Evolutionary conservation across 2,329 filamentous ascomycete genomes (phyloP).

Genomic region (Dothistroma pini): DNA sequence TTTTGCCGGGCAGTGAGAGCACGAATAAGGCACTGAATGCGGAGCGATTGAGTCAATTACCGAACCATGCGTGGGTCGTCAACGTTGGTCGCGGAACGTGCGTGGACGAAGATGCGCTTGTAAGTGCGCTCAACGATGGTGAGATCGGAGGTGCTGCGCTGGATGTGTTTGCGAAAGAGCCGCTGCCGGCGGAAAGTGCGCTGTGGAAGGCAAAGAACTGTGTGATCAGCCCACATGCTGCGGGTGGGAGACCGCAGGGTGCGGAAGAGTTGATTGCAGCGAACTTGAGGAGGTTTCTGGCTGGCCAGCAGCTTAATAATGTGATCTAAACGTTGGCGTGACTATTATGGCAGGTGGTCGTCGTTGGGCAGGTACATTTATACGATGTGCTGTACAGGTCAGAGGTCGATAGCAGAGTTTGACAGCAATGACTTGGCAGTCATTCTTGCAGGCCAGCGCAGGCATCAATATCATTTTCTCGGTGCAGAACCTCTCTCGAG

Average conservation of each 20-base stretch:
- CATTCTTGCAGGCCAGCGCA: background rate
- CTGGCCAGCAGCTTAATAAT: constrained; percentile 59
- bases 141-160: constrained; percentile 50
- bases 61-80: constrained; percentile 62
- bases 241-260: constrained; percentile 59
- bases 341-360: background rate
- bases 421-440: background rate
- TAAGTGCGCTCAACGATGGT: constrained; percentile 44
- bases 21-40: constrained; percentile 55
- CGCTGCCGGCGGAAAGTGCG: constrained; percentile 46
- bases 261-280: constrained; percentile 58
- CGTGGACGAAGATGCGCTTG: constrained; percentile 49
- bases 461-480: background rate
- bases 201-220: constrained; percentile 53
- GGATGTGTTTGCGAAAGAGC: constrained; percentile 51
- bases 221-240: constrained; percentile 56
- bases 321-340: constrained; percentile 34
- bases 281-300: constrained; percentile 58
- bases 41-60: constrained; percentile 52
- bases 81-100: constrained; percentile 68
- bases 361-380: background rate
- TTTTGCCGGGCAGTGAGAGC: constrained; percentile 56
- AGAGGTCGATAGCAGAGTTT: background rate
- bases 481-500: background rate
- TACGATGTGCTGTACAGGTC: background rate